Percentiles rank a stretch among this genome's conserved stretches.
These are phyloP conservation scores for Magnaporthiopsis incrustans DNA, from an alignment of 2,329 filamentous ascomycete species.

Conservation along the genomic window DNA sequence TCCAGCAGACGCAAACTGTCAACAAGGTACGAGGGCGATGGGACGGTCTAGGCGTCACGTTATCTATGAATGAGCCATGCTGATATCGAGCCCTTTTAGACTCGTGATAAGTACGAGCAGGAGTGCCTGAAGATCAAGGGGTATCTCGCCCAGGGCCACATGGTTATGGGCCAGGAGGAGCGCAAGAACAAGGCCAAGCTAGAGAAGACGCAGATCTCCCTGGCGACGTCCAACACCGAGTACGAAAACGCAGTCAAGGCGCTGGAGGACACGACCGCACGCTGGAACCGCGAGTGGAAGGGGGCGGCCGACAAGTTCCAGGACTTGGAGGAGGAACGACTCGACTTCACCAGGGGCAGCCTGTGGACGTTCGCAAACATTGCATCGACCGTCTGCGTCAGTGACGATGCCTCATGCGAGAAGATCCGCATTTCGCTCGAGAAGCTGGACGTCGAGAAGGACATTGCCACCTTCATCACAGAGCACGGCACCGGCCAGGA, in stretches of 20 bases:
- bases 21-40: constrained; percentile 64
- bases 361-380: constrained; percentile 98
- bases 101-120: constrained; percentile 90
- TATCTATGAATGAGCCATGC: not conserved
- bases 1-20: constrained; percentile 80
- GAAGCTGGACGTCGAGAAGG: constrained; percentile 89
- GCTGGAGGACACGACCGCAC: constrained; percentile 85
- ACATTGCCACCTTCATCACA: constrained; percentile 82
- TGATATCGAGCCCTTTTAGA: constrained; percentile 35
- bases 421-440: constrained; percentile 91
- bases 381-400: constrained; percentile 93
- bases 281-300: constrained; percentile 99
- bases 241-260: constrained; percentile 91
- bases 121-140: constrained; percentile 98
- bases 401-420: constrained; percentile 92
- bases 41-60: not conserved
- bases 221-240: constrained; percentile 83
- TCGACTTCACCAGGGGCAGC: constrained; percentile 97
- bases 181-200: constrained; percentile 98
- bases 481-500: constrained; percentile 90
- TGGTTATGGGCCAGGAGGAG: constrained; percentile 99
- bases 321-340: constrained; percentile 91
- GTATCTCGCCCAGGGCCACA: constrained; percentile 95
- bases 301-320: constrained; percentile 97
- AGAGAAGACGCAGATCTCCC: constrained; percentile 95